phyloP scores from a whole-genome alignment of 2,329 filamentous ascomycete species.

The Xylariaceae sp. region DNA sequence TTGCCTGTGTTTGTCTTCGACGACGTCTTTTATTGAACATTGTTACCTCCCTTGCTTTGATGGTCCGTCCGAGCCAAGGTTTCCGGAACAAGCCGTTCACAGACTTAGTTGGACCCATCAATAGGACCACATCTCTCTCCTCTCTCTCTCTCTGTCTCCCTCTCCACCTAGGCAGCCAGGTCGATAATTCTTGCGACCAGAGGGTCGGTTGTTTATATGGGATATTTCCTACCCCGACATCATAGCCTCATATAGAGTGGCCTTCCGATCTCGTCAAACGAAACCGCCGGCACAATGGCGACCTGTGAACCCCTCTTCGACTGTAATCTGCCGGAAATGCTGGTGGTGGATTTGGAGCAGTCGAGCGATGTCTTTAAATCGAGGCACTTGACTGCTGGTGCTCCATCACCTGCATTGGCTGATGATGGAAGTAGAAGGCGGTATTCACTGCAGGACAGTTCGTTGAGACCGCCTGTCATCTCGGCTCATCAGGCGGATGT shows the following conservation, averaged over 20 bases:
- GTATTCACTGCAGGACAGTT: conserved; percentile 31
- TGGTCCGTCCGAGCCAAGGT: conserved; percentile 4
- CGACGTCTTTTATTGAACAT: conserved; percentile 2
- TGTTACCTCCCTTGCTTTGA: conserved; percentile 6
- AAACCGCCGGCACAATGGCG: conserved; percentile 25
- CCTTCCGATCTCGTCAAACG: conserved; percentile 11
- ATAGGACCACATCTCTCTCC: conserved; percentile 3
- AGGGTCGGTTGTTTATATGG: conserved; percentile 1
- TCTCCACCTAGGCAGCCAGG: not conserved
- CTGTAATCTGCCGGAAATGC: conserved; percentile 57
- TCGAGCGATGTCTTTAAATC: conserved; percentile 52
- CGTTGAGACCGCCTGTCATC: conserved; percentile 16
- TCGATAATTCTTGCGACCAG: conserved; percentile 6
- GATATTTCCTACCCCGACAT: conserved; percentile 8
- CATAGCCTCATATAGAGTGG: conserved; percentile 14
- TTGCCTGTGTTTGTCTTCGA: conserved; percentile 12
- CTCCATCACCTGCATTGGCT: conserved; percentile 44
- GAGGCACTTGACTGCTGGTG: conserved; percentile 56
- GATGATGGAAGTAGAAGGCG: conserved; percentile 31
- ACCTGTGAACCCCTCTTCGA: conserved; percentile 35
- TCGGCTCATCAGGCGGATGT: conserved; percentile 17
- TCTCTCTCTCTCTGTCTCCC: too few relatives aligned
- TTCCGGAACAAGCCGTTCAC: not conserved
- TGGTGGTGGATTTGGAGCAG: conserved; percentile 57
- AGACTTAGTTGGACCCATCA: not conserved